A percentile compares a stretch with the other conserved stretches of the same genome.
Conservation (phyloP, 192 early-diverging fungal species). For the Umbelopsis sp. region DNA sequence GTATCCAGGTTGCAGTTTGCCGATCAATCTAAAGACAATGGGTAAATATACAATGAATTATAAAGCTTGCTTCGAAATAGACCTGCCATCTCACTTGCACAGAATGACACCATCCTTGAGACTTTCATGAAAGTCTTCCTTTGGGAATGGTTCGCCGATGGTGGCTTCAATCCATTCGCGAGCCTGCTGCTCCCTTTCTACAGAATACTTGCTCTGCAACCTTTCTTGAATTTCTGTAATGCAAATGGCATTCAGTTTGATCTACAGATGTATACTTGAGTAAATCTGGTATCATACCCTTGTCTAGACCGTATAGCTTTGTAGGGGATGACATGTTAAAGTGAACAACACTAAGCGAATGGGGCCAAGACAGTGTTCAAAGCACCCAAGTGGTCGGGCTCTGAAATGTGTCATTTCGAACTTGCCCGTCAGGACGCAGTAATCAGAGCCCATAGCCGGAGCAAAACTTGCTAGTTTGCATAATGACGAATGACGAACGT, state of each 20-base stretch:
- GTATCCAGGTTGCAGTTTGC: constrained; percentile 48
- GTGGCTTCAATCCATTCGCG: constrained; percentile 71
- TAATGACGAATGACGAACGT: background rate
- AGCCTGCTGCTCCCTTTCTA: constrained; percentile 58
- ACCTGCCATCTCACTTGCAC: constrained; percentile 61
- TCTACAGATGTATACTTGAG: background rate
- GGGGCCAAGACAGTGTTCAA: background rate
- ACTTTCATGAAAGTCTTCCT: constrained; percentile 60
- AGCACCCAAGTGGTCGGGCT: background rate
- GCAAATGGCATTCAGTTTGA: background rate
- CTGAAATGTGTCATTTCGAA: background rate
- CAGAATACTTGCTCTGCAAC: constrained; percentile 34
- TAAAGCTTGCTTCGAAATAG: constrained; percentile 6
- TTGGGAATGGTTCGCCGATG: constrained; percentile 54
- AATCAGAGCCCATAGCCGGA: background rate
- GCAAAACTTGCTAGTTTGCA: background rate
- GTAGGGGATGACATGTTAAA: constrained; percentile 7
- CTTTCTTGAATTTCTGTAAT: constrained; percentile 39
- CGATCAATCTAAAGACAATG: constrained; percentile 51
- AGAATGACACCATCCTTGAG: constrained; percentile 78
- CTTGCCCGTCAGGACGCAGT: background rate
- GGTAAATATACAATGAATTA: background rate
- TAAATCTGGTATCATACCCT: constrained; percentile 11
- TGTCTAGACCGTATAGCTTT: constrained; percentile 51
- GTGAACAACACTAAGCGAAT: background rate